Evolutionary conservation across 768 basidiomycete genomes (phyloP), one percentile per base, ranked within the genome.

Genomic region (Boletus pseudo-olivaceus): DNA sequence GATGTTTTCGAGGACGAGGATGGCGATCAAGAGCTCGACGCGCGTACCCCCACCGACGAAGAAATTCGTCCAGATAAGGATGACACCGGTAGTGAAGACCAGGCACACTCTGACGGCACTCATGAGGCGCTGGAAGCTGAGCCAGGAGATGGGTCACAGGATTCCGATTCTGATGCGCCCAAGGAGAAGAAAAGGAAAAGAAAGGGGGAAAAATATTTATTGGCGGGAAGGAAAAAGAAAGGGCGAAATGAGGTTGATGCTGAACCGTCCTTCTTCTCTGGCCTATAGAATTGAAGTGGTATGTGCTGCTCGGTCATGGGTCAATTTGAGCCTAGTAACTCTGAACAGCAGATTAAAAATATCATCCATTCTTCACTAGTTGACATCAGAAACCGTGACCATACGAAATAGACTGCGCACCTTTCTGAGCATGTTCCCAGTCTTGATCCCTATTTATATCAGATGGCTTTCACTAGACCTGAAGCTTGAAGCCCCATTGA

Each of bases 211-310:
- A 79, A 76, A 58, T 79, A 82, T 50, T 71, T 76, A 6, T 62
- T 84, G 49, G 68, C 68, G 33, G 68, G 72, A 26, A 79, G 75
- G 64, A 80, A 75, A 71, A 81, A 80, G 67, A 86, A 82, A 67
- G 82, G 83, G 23, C 77, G 74, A 58, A 85, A 87, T 58, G 74
- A 79, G 47, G 74, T 83, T 23, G 81, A 79, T 32, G 78, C 77
- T 5, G 81, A 85, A 30, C 75, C 75, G 10, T 75, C 80, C 19
- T 91, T 90, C 70, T 91, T 90, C 62, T 78, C 81, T 42, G 85
- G 78, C 42, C 70, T 91, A 55, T 88, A 68, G 27, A 23, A 7
- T 34, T 27, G 17, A 15, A 7, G 7, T 32, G 42, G 5, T 29
- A 37, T 32, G 33, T 41, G 7, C 26, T 14, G 7, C 17, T 34